Evolutionary conservation across 495 filamentous ascomycete genomes (phyloP).

Genomic region (Penicillium antarcticum): DNA sequence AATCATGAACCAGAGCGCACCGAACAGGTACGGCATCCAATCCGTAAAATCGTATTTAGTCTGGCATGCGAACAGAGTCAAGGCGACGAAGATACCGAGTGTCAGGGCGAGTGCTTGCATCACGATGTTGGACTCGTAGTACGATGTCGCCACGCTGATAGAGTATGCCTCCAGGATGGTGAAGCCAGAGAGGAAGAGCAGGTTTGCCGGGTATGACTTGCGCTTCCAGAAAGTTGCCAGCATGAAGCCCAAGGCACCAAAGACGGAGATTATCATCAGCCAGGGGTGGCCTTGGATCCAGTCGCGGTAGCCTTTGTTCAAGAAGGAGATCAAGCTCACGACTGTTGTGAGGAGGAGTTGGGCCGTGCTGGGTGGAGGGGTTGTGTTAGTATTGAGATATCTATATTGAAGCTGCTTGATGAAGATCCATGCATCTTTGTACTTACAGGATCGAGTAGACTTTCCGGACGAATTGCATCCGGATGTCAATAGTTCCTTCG

Average conservation of each 20-base stretch:
- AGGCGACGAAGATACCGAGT: slow-evolving; percentile 84
- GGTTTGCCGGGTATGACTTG: slow-evolving; percentile 92
- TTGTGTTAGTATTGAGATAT: slow-evolving; percentile 8
- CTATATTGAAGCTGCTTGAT: neutral
- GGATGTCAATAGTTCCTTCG: slow-evolving; percentile 90
- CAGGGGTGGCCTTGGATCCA: slow-evolving; percentile 86
- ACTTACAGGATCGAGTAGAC: slow-evolving; percentile 78
- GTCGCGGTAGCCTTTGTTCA: slow-evolving; percentile 68
- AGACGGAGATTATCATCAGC: slow-evolving; percentile 80
- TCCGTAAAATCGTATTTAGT: slow-evolving; percentile 96
- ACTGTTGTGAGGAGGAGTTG: slow-evolving; percentile 83
- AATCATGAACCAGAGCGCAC: slow-evolving; percentile 82
- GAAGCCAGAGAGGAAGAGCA: slow-evolving; percentile 89
- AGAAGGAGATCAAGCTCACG: slow-evolving; percentile 81
- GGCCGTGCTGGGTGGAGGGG: slow-evolving; percentile 55
- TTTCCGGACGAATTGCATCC: slow-evolving; percentile 97
- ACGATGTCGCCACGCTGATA: slow-evolving; percentile 85
- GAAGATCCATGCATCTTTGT: neutral
- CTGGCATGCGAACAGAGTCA: slow-evolving; percentile 95
- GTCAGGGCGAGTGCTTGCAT: slow-evolving; percentile 89
- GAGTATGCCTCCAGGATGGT: slow-evolving; percentile 91
- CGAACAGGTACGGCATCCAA: slow-evolving; percentile 95
- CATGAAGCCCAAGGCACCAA: slow-evolving; percentile 79
- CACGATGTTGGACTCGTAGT: slow-evolving; percentile 77
- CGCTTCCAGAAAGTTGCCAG: slow-evolving; percentile 95